phyloP scores from a whole-genome alignment of 306 rosid genomes.

The Vigna unguiculata region DNA sequence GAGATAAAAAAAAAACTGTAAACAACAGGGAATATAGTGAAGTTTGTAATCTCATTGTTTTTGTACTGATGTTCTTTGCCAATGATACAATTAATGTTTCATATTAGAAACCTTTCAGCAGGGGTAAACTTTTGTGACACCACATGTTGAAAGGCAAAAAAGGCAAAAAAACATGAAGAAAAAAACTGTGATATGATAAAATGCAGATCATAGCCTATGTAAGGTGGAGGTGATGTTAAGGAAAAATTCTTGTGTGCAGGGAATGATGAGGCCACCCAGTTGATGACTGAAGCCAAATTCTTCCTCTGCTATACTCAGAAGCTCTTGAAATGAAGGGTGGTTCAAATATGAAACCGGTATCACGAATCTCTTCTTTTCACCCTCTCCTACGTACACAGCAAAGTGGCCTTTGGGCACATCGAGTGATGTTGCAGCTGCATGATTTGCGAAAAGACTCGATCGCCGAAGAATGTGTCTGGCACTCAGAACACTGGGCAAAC shows the following conservation, averaged over 20 bases:
- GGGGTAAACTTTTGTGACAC: conserved; percentile 8
- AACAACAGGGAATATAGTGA: not conserved
- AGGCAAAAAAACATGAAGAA: not conserved
- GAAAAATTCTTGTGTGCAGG: conserved; percentile 20
- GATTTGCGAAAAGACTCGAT: not conserved
- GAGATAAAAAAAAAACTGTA: not conserved
- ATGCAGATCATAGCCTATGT: conserved; percentile 2
- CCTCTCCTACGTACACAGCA: conserved; percentile 64
- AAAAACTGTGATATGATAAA: not conserved
- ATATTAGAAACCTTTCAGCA: not conserved
- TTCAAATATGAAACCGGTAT: conserved; percentile 55
- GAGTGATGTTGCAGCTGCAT: conserved; percentile 22
- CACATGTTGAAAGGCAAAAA: conserved; percentile 12
- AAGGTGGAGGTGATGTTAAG: conserved; percentile 23
- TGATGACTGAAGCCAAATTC: conserved; percentile 60
- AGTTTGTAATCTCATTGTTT: not conserved
- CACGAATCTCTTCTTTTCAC: conserved; percentile 50
- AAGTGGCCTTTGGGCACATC: conserved; percentile 40
- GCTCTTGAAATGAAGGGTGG: conserved; percentile 49
- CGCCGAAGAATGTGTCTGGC: conserved; percentile 25
- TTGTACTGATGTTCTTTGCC: not conserved
- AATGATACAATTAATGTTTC: conserved; percentile 2
- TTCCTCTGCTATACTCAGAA: conserved; percentile 45
- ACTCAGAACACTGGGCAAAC: conserved; percentile 15
- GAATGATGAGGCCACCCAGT: conserved; percentile 28